Evolutionary conservation across 768 basidiomycete species (phyloP).

Genomic region (Trametopsis cervina): DNA sequence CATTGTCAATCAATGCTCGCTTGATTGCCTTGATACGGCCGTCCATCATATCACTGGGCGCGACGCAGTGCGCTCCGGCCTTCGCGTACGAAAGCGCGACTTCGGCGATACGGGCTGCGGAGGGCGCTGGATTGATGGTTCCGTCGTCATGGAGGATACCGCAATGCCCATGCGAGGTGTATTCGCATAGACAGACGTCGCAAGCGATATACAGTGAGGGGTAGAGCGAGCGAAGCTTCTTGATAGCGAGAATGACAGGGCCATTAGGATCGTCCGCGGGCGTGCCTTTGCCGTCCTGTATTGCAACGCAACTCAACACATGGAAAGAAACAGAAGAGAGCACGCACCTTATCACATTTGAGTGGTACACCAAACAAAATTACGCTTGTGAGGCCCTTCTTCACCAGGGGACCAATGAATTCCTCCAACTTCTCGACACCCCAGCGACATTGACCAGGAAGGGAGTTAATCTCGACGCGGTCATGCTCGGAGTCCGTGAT

Average conservation of each 20-base stretch:
- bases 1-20: slow-evolving; percentile 70
- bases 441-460: slow-evolving; percentile 91
- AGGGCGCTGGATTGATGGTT: slow-evolving; percentile 70
- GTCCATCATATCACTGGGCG: slow-evolving; percentile 99
- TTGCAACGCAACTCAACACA: not conserved
- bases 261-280: slow-evolving; percentile 87
- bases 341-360: slow-evolving; percentile 62
- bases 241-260: slow-evolving; percentile 92
- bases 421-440: slow-evolving; percentile 88
- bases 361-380: slow-evolving; percentile 93
- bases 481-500: slow-evolving; percentile 93
- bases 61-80: slow-evolving; percentile 97
- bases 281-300: slow-evolving; percentile 72
- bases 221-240: slow-evolving; percentile 67
- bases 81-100: slow-evolving; percentile 89
- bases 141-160: slow-evolving; percentile 71
- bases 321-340: not conserved
- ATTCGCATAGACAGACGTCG: slow-evolving; percentile 99
- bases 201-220: slow-evolving; percentile 84
- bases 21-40: slow-evolving; percentile 91
- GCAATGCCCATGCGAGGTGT: slow-evolving; percentile 97
- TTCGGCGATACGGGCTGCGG: slow-evolving; percentile 83
- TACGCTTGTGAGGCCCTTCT: slow-evolving; percentile 86
- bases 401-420: slow-evolving; percentile 81
- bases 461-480: slow-evolving; percentile 61